phyloP scores from a whole-genome alignment of 805 yeast species.

The Pichia eremophila region DNA sequence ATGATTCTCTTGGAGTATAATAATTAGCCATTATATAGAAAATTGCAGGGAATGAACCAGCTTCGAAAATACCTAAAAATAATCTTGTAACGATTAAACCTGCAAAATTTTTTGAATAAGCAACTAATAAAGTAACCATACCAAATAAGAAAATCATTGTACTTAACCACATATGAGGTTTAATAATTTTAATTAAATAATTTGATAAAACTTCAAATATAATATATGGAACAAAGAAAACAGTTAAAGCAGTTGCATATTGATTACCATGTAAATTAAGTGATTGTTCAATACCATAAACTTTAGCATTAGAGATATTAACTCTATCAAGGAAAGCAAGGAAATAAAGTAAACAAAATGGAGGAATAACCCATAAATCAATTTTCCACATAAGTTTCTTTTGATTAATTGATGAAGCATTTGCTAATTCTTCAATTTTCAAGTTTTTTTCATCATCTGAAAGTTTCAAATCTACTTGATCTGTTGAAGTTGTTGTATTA shows the following conservation, averaged over 20 bases:
- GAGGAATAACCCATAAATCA: slow-evolving; percentile 63
- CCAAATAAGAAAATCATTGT: slow-evolving; percentile 53
- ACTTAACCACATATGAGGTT: slow-evolving; percentile 59
- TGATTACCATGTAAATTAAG: slow-evolving; percentile 48
- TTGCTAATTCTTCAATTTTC: slow-evolving; percentile 29
- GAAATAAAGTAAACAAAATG: slow-evolving; percentile 66
- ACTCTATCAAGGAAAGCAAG: slow-evolving; percentile 75
- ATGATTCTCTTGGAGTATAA: slow-evolving; percentile 57
- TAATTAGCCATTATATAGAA: slow-evolving; percentile 61
- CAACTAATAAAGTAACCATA: slow-evolving; percentile 53
- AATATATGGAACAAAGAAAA: slow-evolving; percentile 65
- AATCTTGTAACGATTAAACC: slow-evolving; percentile 54
- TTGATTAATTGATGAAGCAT: slow-evolving; percentile 42
- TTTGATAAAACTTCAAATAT: slow-evolving; percentile 61
- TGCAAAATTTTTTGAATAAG: slow-evolving; percentile 49
- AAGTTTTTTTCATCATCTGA: slow-evolving; percentile 9
- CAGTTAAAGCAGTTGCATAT: slow-evolving; percentile 54
- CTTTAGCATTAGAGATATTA: slow-evolving; percentile 71
- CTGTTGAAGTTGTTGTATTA: neutral
- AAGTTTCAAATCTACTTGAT: neutral
- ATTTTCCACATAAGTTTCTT: slow-evolving; percentile 51
- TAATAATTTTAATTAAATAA: slow-evolving; percentile 44
- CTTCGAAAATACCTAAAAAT: slow-evolving; percentile 58
- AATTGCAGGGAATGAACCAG: slow-evolving; percentile 68
- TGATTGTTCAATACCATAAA: slow-evolving; percentile 55